These are phyloP conservation scores for Paramecium octaurelia DNA, from an alignment of 73 alveolate genomes.

Conservation along the genomic window DNA sequence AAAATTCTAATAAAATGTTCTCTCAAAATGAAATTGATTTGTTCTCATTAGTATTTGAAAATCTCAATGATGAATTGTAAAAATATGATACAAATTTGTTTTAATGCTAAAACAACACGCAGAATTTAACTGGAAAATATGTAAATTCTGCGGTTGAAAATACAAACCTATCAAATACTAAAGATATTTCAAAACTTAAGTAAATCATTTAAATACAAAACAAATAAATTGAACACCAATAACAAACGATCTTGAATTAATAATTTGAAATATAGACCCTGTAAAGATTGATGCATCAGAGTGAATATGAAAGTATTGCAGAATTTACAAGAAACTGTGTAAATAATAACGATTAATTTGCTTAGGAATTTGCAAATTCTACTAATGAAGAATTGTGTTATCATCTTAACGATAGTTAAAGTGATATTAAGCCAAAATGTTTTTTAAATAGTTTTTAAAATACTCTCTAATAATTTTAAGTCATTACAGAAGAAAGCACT, in stretches of 20 bases:
- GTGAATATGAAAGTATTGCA: neutral
- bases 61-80: neutral
- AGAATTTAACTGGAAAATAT: neutral
- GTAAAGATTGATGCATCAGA: neutral
- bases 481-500: constrained; percentile 1
- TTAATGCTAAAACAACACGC: neutral
- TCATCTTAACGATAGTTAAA: neutral
- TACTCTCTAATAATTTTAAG: neutral
- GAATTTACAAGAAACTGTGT: neutral
- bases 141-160: neutral
- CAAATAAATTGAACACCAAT: neutral
- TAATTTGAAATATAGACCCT: neutral
- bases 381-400: neutral
- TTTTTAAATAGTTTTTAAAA: neutral
- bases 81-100: neutral
- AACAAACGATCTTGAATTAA: neutral
- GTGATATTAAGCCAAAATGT: neutral
- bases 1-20: neutral
- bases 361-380: neutral
- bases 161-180: neutral
- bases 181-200: neutral
- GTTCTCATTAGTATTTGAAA: neutral
- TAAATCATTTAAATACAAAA: neutral
- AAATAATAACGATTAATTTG: neutral
- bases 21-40: neutral